Evolutionary conservation across 2,329 filamentous ascomycete species (phyloP).

Genomic region (Ilyonectria sp.): DNA sequence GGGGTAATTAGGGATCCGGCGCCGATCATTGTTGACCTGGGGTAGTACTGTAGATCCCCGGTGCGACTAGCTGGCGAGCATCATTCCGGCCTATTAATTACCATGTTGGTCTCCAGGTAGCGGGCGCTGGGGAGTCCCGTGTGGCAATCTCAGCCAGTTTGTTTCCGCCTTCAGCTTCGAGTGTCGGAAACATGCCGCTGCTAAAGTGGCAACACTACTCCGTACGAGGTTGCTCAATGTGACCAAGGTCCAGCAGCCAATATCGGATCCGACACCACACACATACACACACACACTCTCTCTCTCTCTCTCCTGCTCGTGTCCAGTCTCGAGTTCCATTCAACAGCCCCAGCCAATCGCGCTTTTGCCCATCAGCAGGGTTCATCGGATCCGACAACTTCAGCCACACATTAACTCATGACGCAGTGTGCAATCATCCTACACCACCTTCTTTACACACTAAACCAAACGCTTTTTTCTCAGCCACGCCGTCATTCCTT

Average conservation of each 20-base stretch:
- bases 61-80: too few species aligned
- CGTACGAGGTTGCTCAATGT: background rate
- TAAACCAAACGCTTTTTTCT: background rate
- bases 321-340: too few species aligned
- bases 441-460: background rate
- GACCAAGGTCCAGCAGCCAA: background rate
- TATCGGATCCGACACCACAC: background rate
- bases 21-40: background rate
- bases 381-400: conserved; percentile 41
- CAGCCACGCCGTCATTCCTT: conserved; percentile 1
- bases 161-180: background rate
- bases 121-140: too few species aligned
- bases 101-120: too few species aligned
- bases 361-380: background rate
- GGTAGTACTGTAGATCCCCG: too few species aligned
- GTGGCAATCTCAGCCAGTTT: too few species aligned
- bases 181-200: too few species aligned
- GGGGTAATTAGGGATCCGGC: conserved; percentile 4
- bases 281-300: background rate
- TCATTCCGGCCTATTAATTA: too few species aligned
- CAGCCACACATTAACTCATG: background rate
- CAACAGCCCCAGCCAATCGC: background rate
- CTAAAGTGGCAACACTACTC: background rate
- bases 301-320: background rate
- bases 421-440: conserved; percentile 12